Evolutionary conservation across 1,284 basidiomycete genomes (phyloP).

Genomic region (Rhodotorula sp.): DNA sequence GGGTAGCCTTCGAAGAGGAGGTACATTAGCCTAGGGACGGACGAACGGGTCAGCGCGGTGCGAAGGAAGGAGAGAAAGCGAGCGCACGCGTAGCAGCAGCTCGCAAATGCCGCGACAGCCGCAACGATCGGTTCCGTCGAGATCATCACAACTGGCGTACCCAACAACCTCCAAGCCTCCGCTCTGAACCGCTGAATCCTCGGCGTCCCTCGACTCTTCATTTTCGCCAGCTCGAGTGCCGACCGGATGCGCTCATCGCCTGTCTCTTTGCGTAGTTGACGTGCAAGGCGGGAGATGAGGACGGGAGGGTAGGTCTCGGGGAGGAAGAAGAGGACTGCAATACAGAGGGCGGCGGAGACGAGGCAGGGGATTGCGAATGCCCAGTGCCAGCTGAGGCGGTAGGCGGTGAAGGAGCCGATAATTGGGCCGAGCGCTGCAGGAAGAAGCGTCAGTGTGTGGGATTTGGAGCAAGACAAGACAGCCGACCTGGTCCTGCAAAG

Average conservation of each 20-base stretch:
- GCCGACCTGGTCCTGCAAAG: slow-evolving; percentile 45
- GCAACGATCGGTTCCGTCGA: slow-evolving; percentile 47
- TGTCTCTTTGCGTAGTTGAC: slow-evolving; percentile 18
- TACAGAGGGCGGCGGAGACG: slow-evolving; percentile 12
- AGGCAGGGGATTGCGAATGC: slow-evolving; percentile 42
- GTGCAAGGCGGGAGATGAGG: slow-evolving; percentile 26
- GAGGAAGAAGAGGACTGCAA: slow-evolving; percentile 33
- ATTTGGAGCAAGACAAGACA: slow-evolving; percentile 7
- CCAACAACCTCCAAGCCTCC: slow-evolving; percentile 16
- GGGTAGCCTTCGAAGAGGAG: no score
- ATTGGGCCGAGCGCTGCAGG: slow-evolving; percentile 44
- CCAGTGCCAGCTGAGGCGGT: slow-evolving; percentile 31
- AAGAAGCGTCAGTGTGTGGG: slow-evolving; percentile 10
- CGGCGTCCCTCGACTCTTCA: not conserved
- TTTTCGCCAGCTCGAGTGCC: slow-evolving; percentile 23
- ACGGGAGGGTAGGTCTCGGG: slow-evolving; percentile 42
- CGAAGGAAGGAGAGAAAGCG: not conserved
- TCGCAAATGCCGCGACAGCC: slow-evolving; percentile 23
- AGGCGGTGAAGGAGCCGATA: slow-evolving; percentile 44
- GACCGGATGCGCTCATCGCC: slow-evolving; percentile 34
- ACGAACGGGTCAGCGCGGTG: not conserved
- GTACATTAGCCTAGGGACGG: slow-evolving; percentile 12
- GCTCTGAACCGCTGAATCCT: not conserved
- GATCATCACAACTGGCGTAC: slow-evolving; percentile 47
- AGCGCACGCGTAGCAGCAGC: slow-evolving; percentile 45